Base-by-base conservation (phyloP, 2,329 filamentous ascomycete genomes). In the Bipolaris gigantea region DNA sequence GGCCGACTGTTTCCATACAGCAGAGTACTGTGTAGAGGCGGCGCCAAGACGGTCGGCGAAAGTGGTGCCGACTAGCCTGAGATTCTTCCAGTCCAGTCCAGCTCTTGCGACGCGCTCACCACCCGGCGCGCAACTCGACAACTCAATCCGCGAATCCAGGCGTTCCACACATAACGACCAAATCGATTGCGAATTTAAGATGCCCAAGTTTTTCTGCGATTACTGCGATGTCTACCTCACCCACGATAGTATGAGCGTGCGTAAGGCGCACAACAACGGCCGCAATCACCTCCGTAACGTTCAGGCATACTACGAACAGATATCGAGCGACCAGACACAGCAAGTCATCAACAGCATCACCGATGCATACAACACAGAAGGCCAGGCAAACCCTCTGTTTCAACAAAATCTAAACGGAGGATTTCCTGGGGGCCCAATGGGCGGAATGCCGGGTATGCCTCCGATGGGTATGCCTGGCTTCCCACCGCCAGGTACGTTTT, bases 141-240 rank as follows among this genome's bases (percentile, higher is more conserved):
- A 48, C 50, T 41, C 18, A 33, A 25, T 5, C 16, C 39, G 23
- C 35, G 16, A 34, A 16, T 30, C 16, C 43, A 7, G 36, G 16
- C 7, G 21, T 13, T 16, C 21, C 41, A 16, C 41, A 34, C 43
- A 23, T 25, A 25, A 23, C 30, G 15, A 7, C 13, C 11, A 25
- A 11, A 40, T 19, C 27, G 18, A 2, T 6, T 21, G 23, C 9
- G n/a, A 3, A 4, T 11, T 21, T 53, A 60, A 40, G 3, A 67
- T 67, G 64, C 64, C 64, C 19, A 67, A 67, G 56, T 67, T 67
- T 57, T 67, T 67, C 48, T 67, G 92, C 83, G 94, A 99, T 77
- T 99, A 99, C 79, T 99, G 94, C 85, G 94, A 99, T 89, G 94
- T 99, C 77, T 99, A 99, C 84, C 89, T 99, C 68, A 99, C 94